Evolutionary conservation across 2,329 filamentous ascomycete genomes (phyloP).

Genomic region (Pyrenochaeta sp.): DNA sequence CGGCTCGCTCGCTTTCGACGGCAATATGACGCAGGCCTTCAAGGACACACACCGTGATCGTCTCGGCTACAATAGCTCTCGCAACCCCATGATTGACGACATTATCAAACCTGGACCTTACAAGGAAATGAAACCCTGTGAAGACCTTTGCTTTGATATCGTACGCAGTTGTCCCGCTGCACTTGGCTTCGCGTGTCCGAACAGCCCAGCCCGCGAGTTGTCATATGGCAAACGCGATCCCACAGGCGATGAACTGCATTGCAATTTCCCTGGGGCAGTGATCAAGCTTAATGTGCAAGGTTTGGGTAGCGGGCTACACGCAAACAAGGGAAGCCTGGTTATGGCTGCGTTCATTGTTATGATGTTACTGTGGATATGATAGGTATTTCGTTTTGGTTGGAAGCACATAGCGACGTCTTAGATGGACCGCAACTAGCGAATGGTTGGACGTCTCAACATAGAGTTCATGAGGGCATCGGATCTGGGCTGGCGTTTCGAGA

Average conservation of each 20-base stretch:
- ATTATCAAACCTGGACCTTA: slow-evolving; percentile 84
- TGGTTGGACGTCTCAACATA: no score
- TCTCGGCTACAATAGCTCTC: slow-evolving; percentile 62
- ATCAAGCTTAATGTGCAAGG: slow-evolving; percentile 44
- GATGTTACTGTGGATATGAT: no score
- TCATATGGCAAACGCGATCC: slow-evolving; percentile 36
- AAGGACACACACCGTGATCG: slow-evolving; percentile 34
- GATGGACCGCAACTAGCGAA: no score
- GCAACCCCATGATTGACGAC: slow-evolving; percentile 76
- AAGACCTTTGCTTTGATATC: slow-evolving; percentile 85
- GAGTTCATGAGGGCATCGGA: no score
- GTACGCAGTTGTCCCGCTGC: slow-evolving; percentile 83
- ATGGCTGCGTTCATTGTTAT: no score
- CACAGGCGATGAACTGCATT: slow-evolving; percentile 34
- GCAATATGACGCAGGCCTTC: slow-evolving; percentile 25
- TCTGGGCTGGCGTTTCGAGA: no score
- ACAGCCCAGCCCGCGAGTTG: slow-evolving; percentile 14
- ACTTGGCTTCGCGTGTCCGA: slow-evolving; percentile 79
- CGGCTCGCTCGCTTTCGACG: slow-evolving; percentile 55
- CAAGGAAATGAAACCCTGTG: slow-evolving; percentile 89
- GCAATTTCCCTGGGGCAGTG: slow-evolving; percentile 53
- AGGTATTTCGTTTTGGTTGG: no score
- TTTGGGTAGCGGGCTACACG: no score
- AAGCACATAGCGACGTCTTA: no score
- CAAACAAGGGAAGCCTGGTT: no score